Base-by-base conservation (phyloP, 495 filamentous ascomycete genomes). In the Tetracladium marchalianum region DNA sequence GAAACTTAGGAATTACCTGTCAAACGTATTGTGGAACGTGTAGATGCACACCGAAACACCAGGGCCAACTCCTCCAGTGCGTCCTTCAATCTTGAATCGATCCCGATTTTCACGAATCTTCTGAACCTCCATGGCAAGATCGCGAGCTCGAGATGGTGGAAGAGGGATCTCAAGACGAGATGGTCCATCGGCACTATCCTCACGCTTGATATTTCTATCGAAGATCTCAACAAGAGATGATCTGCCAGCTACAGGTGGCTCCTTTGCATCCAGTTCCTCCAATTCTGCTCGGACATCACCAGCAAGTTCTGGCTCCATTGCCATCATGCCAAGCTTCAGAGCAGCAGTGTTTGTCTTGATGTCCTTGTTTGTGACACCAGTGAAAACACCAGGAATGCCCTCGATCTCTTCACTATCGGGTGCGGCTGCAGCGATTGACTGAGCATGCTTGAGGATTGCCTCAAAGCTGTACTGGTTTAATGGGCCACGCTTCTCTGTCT, bases 1-100 rank as follows among this genome's bases (percentile, higher is more conserved):
- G 22, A 5, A 32, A 27, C 19, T n/a, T 8, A 11, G 17, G 40
- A 66, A 77, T 69, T 68, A 94, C 90, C 75, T 80, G 55, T 94
- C 86, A 47, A 84, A 77, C 6, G 87, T 95, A 61, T 98, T 97
- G 67, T 98, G 93, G 56, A 96, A 95, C 0, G 92, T 97, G 56
- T 88, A 95, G 84, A 97, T 95, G 71, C 80, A 86, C 10, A 92
- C 80, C 55, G 87, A 92, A 19, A 94, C 71, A 36, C 77, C 83
- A 38, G 86, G 78, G 6, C 86, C 86, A 41, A 85, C 71, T 22
- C 88, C 88, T 34, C 85, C 86, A 34, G 84, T 87, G 16, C 83
- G 74, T 35, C 80, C 77, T 44, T 87, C 81, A 40, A 98, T 87
- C 42, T 75, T 77, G 61, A 94, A 93, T 18, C 89, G 73, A 57